Base-by-base conservation (phyloP, 805 yeast genomes). In the Candida verbasci region DNA sequence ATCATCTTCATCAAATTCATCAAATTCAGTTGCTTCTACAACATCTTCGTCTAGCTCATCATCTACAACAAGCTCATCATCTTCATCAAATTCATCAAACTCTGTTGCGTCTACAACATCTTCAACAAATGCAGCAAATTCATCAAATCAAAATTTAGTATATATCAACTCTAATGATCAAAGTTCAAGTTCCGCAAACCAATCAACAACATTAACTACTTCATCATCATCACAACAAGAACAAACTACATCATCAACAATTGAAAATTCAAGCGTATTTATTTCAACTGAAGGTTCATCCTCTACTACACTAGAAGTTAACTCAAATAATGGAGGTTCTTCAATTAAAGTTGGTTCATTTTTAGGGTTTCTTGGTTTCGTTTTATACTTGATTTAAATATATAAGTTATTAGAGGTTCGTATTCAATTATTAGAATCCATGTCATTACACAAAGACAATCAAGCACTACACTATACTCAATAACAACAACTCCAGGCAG, bases 81-180 rank as follows among this genome's bases (percentile, higher is more conserved):
- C 29, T 17, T 17, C 24, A 18, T 18, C 28, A 10, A n/a, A 15
- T 12, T 2, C 33, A 7, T 3, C 14, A n/a, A n/a, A n/a, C n/a
- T n/a, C n/a, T n/a, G n/a, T n/a, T n/a, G n/a, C n/a, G n/a, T n/a
- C n/a, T 12, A 14, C 37, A 26, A 17, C 40, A 15, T 12, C 25
- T 16, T 81, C 63, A 27, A n/a, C 17, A 20, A 12, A 6, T 22
- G 6, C 30, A 2, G 25, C 34, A 9, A 6, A 9, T 6, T 29
- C 31, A 29, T 17, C 31, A 9, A 14, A 24, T 24, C 25, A 9
- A 9, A 24, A 24, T n/a, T 24, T 24, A n/a, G 25, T 24, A 5
- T 24, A 24, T n/a, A n/a, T 24, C 6, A 8, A 24, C 25, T 7
- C 25, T n/a, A n/a, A 24, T 11, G 25, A 24, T 4, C 5, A 40